Evolutionary conservation across 768 basidiomycete species (phyloP).

Genomic region (Panus rudis): DNA sequence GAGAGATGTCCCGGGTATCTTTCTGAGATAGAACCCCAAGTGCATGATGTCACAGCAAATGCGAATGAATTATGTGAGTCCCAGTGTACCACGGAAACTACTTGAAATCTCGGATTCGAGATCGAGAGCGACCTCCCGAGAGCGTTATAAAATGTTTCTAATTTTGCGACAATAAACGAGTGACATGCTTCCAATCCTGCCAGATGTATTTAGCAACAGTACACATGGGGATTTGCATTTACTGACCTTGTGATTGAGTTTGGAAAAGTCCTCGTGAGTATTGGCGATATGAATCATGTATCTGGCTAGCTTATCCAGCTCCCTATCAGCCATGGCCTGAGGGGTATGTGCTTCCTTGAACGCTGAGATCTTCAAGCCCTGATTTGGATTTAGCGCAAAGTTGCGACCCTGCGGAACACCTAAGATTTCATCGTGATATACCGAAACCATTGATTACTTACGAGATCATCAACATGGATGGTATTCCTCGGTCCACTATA

Average conservation of each 20-base stretch:
- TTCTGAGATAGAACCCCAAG: too few relatives aligned
- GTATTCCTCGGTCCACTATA: constrained; percentile 62
- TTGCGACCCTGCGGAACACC: constrained; percentile 52
- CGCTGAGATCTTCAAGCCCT: constrained; percentile 78
- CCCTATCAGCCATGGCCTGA: constrained; percentile 57
- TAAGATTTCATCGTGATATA: constrained; percentile 6
- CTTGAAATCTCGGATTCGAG: too few relatives aligned
- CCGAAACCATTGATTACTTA: constrained; percentile 23
- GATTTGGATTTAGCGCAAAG: constrained; percentile 79
- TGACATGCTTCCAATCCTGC: too few relatives aligned
- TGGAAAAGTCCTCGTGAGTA: constrained; percentile 49
- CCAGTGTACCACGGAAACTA: too few relatives aligned
- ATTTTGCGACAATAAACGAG: too few relatives aligned
- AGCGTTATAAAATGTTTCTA: too few relatives aligned
- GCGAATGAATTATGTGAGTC: too few relatives aligned
- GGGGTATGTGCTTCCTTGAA: constrained; percentile 74
- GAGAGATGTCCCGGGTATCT: too few relatives aligned
- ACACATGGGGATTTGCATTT: too few relatives aligned
- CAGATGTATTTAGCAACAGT: too few relatives aligned
- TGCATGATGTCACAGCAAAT: too few relatives aligned
- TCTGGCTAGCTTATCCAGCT: constrained; percentile 54
- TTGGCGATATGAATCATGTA: constrained; percentile 63
- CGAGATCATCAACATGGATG: constrained; percentile 84
- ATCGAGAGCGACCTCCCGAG: too few relatives aligned
- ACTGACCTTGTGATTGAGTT: constrained; percentile 59